Percentiles rank a stretch among this genome's conserved stretches.
Evolutionary conservation across 768 basidiomycete species (phyloP).

Genomic region (Floccularia luteovirens): DNA sequence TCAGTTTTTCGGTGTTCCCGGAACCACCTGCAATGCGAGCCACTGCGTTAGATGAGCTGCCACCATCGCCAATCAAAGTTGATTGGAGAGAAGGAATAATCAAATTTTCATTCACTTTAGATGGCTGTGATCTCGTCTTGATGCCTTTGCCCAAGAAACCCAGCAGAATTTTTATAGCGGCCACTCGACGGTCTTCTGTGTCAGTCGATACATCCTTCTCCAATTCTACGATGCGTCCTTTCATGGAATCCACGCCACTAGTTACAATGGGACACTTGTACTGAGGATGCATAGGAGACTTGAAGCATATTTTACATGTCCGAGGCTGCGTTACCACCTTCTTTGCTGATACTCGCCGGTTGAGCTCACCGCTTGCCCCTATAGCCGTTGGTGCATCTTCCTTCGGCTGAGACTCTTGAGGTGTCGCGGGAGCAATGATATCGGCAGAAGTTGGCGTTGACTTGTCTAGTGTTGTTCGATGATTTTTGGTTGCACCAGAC

Average conservation of each 20-base stretch:
- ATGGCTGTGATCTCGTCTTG: slow-evolving; percentile 11
- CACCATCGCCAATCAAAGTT: not conserved
- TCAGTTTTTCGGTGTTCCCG: no score
- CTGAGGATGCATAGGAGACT: slow-evolving; percentile 36
- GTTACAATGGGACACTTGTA: slow-evolving; percentile 40
- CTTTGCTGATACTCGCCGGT: no score
- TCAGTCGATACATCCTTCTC: slow-evolving; percentile 17
- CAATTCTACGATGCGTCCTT: slow-evolving; percentile 36
- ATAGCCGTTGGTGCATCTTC: no score
- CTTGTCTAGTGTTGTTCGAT: no score
- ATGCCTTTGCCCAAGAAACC: slow-evolving; percentile 20
- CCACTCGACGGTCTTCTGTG: slow-evolving; percentile 12
- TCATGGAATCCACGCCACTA: slow-evolving; percentile 33
- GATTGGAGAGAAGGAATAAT: slow-evolving; percentile 4
- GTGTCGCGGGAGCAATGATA: no score
- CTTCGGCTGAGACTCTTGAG: no score
- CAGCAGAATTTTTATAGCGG: slow-evolving; percentile 35
- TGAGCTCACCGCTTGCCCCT: no score
- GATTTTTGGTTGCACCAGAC: no score
- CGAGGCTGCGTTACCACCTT: not conserved
- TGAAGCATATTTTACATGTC: slow-evolving; percentile 39
- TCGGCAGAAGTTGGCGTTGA: no score
- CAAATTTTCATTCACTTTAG: slow-evolving; percentile 9
- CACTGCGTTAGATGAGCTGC: not conserved
- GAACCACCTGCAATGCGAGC: not conserved